phyloP scores from a whole-genome alignment of 2,329 filamentous ascomycete species.

The Aureobasidium sp. region DNA sequence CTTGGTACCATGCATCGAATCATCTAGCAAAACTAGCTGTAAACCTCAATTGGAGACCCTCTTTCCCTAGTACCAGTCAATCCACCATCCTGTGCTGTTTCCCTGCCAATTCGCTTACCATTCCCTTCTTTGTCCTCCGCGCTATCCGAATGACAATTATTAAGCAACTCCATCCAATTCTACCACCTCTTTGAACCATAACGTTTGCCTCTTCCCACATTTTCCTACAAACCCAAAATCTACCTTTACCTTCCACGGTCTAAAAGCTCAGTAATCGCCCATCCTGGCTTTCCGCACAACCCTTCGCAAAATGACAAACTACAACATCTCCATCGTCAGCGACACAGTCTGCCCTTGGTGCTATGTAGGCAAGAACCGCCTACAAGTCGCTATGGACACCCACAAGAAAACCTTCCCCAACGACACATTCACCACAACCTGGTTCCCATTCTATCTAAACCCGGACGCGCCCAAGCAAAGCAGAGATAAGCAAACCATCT shows the following conservation, averaged over 20 bases:
- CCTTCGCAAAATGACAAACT: slow-evolving; percentile 54
- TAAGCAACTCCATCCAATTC: slow-evolving; percentile 6
- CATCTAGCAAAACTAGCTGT: not conserved
- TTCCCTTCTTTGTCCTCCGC: not conserved
- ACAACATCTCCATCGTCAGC: slow-evolving; percentile 69
- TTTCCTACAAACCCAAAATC: not conserved
- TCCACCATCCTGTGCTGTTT: not conserved
- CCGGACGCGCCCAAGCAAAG: slow-evolving; percentile 49
- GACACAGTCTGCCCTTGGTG: slow-evolving; percentile 72
- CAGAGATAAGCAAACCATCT: slow-evolving; percentile 48
- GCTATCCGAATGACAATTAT: slow-evolving; percentile 8
- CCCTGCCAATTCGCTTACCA: not conserved
- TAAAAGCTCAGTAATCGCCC: slow-evolving; percentile 4
- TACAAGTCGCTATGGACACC: slow-evolving; percentile 61
- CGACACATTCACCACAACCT: slow-evolving; percentile 65
- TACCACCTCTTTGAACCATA: not conserved
- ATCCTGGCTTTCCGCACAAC: slow-evolving; percentile 18
- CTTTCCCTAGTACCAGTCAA: not conserved
- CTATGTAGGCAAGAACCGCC: slow-evolving; percentile 70
- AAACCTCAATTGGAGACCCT: not conserved
- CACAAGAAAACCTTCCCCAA: slow-evolving; percentile 46
- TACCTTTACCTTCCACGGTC: not conserved
- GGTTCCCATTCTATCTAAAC: slow-evolving; percentile 75
- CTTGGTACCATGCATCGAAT: not conserved
- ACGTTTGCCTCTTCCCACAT: not conserved